Percentiles rank a stretch among this genome's conserved stretches.
Evolutionary conservation across 2,329 filamentous ascomycete species (phyloP).

Genomic region (Penicillium sp.): DNA sequence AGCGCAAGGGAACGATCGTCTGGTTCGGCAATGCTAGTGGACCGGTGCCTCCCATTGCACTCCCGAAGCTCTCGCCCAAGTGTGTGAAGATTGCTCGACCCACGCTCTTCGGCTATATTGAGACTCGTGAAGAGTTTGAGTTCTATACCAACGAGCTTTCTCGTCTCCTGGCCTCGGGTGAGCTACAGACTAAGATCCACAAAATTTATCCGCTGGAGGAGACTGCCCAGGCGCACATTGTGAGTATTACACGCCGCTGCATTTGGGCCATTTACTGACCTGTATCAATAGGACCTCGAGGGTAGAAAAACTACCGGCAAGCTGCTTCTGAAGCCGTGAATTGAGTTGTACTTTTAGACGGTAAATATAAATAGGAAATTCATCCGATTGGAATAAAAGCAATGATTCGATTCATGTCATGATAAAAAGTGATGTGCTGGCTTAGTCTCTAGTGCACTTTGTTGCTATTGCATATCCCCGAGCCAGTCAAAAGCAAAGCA

Average conservation of each 20-base stretch:
- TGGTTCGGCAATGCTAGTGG: conserved; percentile 80
- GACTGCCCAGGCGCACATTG: conserved; percentile 61
- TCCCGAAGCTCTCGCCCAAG: conserved; percentile 60
- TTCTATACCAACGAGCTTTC: conserved; percentile 67
- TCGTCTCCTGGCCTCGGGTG: conserved; percentile 60
- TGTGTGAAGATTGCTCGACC: conserved; percentile 74
- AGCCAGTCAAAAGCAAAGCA: too few species aligned
- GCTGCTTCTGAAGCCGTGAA: conserved; percentile 62
- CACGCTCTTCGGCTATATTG: conserved; percentile 63
- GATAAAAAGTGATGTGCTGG: too few species aligned
- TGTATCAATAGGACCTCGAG: conserved; percentile 60
- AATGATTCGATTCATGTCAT: too few species aligned
- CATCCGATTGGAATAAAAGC: too few species aligned
- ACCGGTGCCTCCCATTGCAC: conserved; percentile 62
- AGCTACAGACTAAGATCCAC: conserved; percentile 68
- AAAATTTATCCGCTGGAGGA: conserved; percentile 71
- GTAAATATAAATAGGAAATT: too few species aligned
- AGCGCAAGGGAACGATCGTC: conserved; percentile 69
- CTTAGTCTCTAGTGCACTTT: too few species aligned
- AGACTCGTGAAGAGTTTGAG: conserved; percentile 64
- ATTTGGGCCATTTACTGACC: background rate
- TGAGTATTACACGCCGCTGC: conserved; percentile 23
- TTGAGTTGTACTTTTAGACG: background rate
- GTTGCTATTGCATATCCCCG: too few species aligned
- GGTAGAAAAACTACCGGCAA: conserved; percentile 79